These are phyloP conservation scores for Ogataea ramenticola DNA, from an alignment of 805 yeast species.

Conservation along the genomic window DNA sequence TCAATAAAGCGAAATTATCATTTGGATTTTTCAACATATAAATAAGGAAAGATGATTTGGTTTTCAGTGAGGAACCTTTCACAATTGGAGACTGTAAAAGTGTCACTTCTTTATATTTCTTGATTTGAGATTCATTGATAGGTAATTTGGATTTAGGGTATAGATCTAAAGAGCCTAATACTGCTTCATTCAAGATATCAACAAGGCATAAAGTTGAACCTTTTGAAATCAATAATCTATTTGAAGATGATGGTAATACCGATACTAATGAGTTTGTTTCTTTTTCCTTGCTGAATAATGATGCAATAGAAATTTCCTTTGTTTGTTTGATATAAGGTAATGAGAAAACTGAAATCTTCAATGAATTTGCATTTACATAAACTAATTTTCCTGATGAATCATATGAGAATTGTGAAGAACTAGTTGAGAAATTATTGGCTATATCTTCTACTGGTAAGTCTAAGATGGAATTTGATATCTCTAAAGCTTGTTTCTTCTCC, in stretches of 20 bases:
- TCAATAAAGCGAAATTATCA: conserved; percentile 36
- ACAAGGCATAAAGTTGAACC: conserved; percentile 34
- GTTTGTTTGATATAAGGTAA: conserved; percentile 27
- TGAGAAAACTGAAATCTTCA: conserved; percentile 16
- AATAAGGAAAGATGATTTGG: conserved; percentile 34
- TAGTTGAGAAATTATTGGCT: conserved; percentile 5
- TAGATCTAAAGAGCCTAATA: conserved; percentile 23
- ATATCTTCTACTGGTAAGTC: conserved; percentile 1
- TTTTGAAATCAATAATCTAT: conserved; percentile 37
- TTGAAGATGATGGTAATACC: conserved; percentile 33
- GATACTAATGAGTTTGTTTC: conserved; percentile 20
- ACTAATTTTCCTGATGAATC: conserved; percentile 25
- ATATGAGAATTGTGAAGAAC: conserved; percentile 9
- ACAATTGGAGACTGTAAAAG: conserved; percentile 28
- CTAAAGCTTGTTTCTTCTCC: conserved; percentile 19
- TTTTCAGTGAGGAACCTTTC: conserved; percentile 34
- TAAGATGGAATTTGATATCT: conserved; percentile 21
- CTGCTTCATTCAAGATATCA: conserved; percentile 37
- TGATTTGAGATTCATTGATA: not conserved
- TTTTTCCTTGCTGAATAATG: conserved; percentile 13
- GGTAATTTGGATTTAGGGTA: conserved; percentile 21
- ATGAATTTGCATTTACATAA: conserved; percentile 11
- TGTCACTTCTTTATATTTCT: conserved; percentile 13
- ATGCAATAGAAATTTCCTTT: conserved; percentile 17
- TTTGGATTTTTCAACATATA: conserved; percentile 33